phyloP scores from a whole-genome alignment of 768 basidiomycete species.

The Termitomyces sp. region DNA sequence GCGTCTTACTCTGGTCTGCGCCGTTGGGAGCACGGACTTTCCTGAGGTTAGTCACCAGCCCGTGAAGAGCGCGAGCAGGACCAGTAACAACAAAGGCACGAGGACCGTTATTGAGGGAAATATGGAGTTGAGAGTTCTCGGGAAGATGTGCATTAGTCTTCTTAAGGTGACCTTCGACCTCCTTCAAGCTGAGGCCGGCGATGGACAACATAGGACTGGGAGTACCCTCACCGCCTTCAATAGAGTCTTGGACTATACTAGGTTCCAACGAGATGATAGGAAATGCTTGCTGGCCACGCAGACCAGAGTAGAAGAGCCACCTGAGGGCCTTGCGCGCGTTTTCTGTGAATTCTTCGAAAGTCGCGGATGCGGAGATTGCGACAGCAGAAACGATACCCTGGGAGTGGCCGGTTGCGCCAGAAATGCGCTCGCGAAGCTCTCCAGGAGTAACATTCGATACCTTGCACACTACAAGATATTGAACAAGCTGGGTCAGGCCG shows the following conservation, averaged over 20 bases:
- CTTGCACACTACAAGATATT: slow-evolving; percentile 80
- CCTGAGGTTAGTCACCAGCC: slow-evolving; percentile 85
- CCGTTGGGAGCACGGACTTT: slow-evolving; percentile 86
- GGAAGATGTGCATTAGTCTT: slow-evolving; percentile 87
- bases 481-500: slow-evolving; percentile 91
- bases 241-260: slow-evolving; percentile 75
- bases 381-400: slow-evolving; percentile 97
- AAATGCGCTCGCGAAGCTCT: slow-evolving; percentile 67
- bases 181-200: slow-evolving; percentile 70
- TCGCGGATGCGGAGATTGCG: slow-evolving; percentile 73
- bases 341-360: slow-evolving; percentile 64
- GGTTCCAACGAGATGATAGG: slow-evolving; percentile 89
- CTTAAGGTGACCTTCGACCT: slow-evolving; percentile 74
- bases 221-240: slow-evolving; percentile 89
- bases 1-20: slow-evolving; percentile 88
- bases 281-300: slow-evolving; percentile 92
- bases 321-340: slow-evolving; percentile 82
- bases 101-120: slow-evolving; percentile 93
- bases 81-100: slow-evolving; percentile 92
- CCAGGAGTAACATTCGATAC: slow-evolving; percentile 73
- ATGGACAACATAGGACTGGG: slow-evolving; percentile 94
- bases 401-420: slow-evolving; percentile 93
- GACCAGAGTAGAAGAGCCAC: slow-evolving; percentile 91
- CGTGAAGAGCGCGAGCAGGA: slow-evolving; percentile 86
- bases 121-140: slow-evolving; percentile 66